Base-by-base conservation (phyloP, 2,329 filamentous ascomycete genomes). In the Bimuria novae-zelandiae region DNA sequence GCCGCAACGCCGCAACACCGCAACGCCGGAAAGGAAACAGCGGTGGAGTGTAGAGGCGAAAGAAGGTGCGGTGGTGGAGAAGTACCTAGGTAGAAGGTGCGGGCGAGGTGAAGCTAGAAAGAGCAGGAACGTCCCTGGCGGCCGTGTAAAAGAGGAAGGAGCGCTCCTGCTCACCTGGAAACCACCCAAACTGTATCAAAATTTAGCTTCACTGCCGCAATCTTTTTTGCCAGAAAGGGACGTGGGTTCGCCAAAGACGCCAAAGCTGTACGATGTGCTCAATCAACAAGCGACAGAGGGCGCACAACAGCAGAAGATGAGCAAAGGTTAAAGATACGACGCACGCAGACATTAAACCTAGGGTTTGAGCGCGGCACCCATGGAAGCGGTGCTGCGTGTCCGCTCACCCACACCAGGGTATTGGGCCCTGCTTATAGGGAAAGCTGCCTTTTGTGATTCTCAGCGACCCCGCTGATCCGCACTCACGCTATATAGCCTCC, bases 1-100 rank as follows among this genome's bases (percentile, higher is more conserved):
- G n/a, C n/a, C n/a, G 11, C 10, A 25, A 21, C 12, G 30, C 19
- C 7, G 21, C 11, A 14, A 25, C 27, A 17, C 25, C 27, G 10
- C 17, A 40, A 39, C 51, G 52, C 49, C 44, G 49, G 19, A 55
- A 54, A 41, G 46, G 47, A 55, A 52, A 54, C 44, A 17, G 46
- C 10, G 19, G 40, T 35, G 22, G 51, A 25, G 37, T 25, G 37
- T 21, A 16, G 22, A 41, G 16, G 37, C 22, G 22, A 22, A 27
- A 25, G 37, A 4, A 33, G 30, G 42, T 16, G 45, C 8, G 27
- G 37, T 32, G 41, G 21, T 51, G 39, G 17, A 23, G 36, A 29
- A 11, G 48, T 12, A 27, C 19, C 22, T 6, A 42, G 27, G 27
- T 37, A 23, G 23, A 47, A 47, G 52, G 32, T 36, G 41, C 19